Evolutionary conservation across 2,329 filamentous ascomycete species (phyloP), one percentile per base, ranked within the genome.

Genomic region (Pyrenophora graminea): DNA sequence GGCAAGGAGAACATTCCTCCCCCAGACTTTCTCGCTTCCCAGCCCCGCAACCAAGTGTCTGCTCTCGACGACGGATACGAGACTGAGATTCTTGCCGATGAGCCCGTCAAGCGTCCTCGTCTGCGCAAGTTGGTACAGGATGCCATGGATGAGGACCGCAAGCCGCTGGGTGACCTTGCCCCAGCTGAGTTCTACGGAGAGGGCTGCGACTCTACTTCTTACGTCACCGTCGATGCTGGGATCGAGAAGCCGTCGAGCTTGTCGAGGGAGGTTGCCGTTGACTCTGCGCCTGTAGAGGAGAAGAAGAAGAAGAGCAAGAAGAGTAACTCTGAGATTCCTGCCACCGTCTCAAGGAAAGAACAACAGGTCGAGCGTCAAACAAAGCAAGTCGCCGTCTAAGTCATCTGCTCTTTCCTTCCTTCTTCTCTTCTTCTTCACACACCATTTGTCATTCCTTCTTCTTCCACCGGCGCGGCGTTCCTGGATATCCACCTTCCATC

Each of bases 1-100:
- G 89, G 91, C 66, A 99, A 99, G 79, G 93, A 99, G 78, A 99
- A 99, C 68, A 85, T 96, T 15, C 89, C 93, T 4, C 93, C 93
- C 5, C 73, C 74, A 2, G 77, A 75, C 45, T 79, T 70, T 38
- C 30, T 60, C 10, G 48, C 56, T 36, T 39, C 62, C 0, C 67
- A 66, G 45, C 41, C 61, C 6, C 53, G 49, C 48, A 47, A 55
- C 12, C 50, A 55, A 6, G 41, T 38, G 2, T 31, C 33, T 5
- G 25, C 36, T 1, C 59, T 15, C 25, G 55, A 51, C 7, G 55
- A 59, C 1, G 58, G 50, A 18, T 44, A 49, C 15, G 50, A 53
- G 40, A 53, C 59, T 4, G 61, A 56, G 17, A 51, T 53, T 0
- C 54, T 61, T 21, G 39, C 48, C 9, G 55, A 55, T 6, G 48